phyloP scores from a whole-genome alignment of 2,329 filamentous ascomycete species.

The Immersiporthe knoxdaviesiana region DNA sequence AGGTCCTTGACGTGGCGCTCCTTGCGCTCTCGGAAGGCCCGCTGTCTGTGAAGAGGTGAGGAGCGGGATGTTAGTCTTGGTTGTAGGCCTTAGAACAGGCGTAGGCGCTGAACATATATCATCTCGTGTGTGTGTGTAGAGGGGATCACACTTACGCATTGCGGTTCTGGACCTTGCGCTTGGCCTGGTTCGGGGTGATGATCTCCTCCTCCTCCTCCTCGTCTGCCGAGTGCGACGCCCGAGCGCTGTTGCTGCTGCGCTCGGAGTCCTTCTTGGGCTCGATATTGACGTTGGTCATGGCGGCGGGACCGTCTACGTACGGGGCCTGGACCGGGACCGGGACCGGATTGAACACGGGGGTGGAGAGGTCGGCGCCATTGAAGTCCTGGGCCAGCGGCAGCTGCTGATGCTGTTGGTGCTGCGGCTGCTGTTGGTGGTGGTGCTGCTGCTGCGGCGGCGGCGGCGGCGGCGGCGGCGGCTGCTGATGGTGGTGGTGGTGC shows the following conservation, averaged over 20 bases:
- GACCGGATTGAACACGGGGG: constrained; percentile 28
- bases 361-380: constrained; percentile 28
- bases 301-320: constrained; percentile 38
- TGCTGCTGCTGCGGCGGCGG: constrained; percentile 6
- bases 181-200: constrained; percentile 60
- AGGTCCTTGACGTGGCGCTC: constrained; percentile 90
- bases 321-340: constrained; percentile 23
- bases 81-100: background rate
- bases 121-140: background rate
- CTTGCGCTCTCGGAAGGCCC: constrained; percentile 94
- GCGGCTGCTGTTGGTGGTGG: too few relatives aligned
- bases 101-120: background rate
- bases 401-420: background rate
- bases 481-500: constrained; percentile 32
- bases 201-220: constrained; percentile 46
- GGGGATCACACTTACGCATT: constrained; percentile 65
- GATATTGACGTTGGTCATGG: constrained; percentile 44
- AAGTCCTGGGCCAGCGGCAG: constrained; percentile 30
- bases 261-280: constrained; percentile 42
- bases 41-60: constrained; percentile 65
- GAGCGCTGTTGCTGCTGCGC: constrained; percentile 42
- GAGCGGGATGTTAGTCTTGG: constrained; percentile 16
- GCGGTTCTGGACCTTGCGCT: constrained; percentile 64
- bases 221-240: constrained; percentile 60
- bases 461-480: constrained; percentile 3